phyloP scores from a whole-genome alignment of 495 filamentous ascomycete species.

The Xylaria castorea region DNA sequence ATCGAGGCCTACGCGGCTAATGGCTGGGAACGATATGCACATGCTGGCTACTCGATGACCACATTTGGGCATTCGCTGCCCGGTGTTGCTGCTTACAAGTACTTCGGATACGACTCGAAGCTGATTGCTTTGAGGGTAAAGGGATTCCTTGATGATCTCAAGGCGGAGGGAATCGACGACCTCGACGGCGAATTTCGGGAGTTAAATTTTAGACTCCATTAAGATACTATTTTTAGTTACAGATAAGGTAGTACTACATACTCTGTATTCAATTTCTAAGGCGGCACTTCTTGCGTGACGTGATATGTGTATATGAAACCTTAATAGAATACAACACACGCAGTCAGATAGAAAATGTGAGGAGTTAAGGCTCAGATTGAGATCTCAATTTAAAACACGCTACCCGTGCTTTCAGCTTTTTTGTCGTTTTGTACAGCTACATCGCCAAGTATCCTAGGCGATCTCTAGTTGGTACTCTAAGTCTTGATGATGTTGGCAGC shows the following conservation, averaged over 20 bases:
- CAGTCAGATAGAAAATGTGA: neutral
- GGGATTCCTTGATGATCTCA: constrained; percentile 47
- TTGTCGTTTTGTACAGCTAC: neutral
- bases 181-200: constrained; percentile 6
- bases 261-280: too few species aligned
- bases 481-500: constrained; percentile 61
- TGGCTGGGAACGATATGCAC: constrained; percentile 66
- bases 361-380: neutral
- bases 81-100: constrained; percentile 58
- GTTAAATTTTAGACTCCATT: neutral
- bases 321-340: neutral
- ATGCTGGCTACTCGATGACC: constrained; percentile 57
- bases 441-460: neutral
- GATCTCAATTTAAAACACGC: neutral
- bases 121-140: constrained; percentile 52
- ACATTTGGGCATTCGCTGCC: constrained; percentile 58
- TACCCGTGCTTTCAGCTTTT: neutral
- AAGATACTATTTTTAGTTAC: neutral
- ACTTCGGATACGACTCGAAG: constrained; percentile 59
- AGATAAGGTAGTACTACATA: too few species aligned
- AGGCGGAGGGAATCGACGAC: neutral
- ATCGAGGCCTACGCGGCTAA: constrained; percentile 63
- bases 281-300: neutral
- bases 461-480: neutral
- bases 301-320: neutral